Conservation (phyloP, 1,139 yeast species). For the Saccharomyces hybrid region DNA sequence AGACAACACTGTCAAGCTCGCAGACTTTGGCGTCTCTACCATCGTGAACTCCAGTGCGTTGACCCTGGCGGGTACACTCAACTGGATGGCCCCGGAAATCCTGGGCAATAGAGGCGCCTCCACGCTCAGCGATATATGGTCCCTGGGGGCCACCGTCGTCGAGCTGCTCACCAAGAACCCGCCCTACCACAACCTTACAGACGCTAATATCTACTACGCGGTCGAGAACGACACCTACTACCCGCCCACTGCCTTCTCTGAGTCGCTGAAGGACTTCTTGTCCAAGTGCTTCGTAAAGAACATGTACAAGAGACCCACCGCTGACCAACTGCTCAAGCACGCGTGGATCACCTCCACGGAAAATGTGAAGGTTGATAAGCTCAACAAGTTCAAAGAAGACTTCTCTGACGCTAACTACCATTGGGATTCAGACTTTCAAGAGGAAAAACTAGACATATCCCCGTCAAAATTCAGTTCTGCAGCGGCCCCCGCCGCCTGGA, state of each 20-base stretch:
- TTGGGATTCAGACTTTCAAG: slow-evolving; percentile 29
- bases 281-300: slow-evolving; percentile 60
- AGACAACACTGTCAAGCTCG: slow-evolving; percentile 74
- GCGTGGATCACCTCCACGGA: slow-evolving; percentile 19
- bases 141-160: slow-evolving; percentile 88
- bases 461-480: slow-evolving; percentile 4
- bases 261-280: slow-evolving; percentile 54
- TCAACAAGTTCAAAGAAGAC: slow-evolving; percentile 18
- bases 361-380: slow-evolving; percentile 4
- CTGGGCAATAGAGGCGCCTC: slow-evolving; percentile 83
- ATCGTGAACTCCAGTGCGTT: slow-evolving; percentile 58
- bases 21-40: slow-evolving; percentile 98
- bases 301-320: slow-evolving; percentile 29
- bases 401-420: slow-evolving; percentile 15
- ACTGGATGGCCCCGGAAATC: slow-evolving; percentile 99
- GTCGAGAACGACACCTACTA: slow-evolving; percentile 82
- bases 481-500: neutral
- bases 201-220: slow-evolving; percentile 87
- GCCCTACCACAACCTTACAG: slow-evolving; percentile 73
- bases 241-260: slow-evolving; percentile 59
- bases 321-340: slow-evolving; percentile 23
- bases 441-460: slow-evolving; percentile 11
- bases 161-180: slow-evolving; percentile 84
- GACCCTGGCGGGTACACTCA: slow-evolving; percentile 95
- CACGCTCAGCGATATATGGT: slow-evolving; percentile 84